Conservation (phyloP, 2,329 filamentous ascomycete genomes). For the Aurifilum marmelostoma region DNA sequence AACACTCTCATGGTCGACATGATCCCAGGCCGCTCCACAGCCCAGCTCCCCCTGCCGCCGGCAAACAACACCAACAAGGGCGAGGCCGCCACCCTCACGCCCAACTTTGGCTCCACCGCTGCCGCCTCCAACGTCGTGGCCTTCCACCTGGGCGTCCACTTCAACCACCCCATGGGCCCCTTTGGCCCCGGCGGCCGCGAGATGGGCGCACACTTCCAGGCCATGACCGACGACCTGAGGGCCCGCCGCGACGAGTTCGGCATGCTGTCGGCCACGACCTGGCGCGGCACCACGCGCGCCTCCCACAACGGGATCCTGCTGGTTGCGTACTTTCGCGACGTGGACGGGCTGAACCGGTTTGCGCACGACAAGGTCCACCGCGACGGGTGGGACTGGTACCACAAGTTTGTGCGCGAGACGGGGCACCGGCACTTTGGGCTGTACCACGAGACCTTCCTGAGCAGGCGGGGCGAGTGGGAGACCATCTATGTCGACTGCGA, state of each 20-base stretch:
- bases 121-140: slow-evolving; percentile 42
- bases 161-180: slow-evolving; percentile 54
- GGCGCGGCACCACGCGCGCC: slow-evolving; percentile 35
- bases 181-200: slow-evolving; percentile 49
- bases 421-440: slow-evolving; percentile 49
- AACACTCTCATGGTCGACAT: slow-evolving; percentile 23
- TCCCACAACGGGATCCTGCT: slow-evolving; percentile 45
- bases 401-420: slow-evolving; percentile 33
- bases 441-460: slow-evolving; percentile 58
- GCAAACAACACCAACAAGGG: neutral
- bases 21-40: slow-evolving; percentile 22
- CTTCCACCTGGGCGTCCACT: slow-evolving; percentile 50
- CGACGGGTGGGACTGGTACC: slow-evolving; percentile 54
- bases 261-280: slow-evolving; percentile 40
- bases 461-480: slow-evolving; percentile 52
- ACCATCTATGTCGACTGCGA: slow-evolving; percentile 52
- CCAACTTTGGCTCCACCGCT: slow-evolving; percentile 36
- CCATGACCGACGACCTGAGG: slow-evolving; percentile 43
- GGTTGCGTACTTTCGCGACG: slow-evolving; percentile 55
- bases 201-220: slow-evolving; percentile 42
- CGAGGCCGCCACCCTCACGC: slow-evolving; percentile 21
- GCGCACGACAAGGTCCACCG: slow-evolving; percentile 54
- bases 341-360: slow-evolving; percentile 54
- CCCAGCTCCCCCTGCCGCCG: slow-evolving; percentile 24
- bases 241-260: slow-evolving; percentile 48